Percentiles rank a stretch among this genome's conserved stretches.
phyloP scores from a whole-genome alignment of 202 grass and related monocot genomes.

The Schoenoplectus tabernaemontani region DNA sequence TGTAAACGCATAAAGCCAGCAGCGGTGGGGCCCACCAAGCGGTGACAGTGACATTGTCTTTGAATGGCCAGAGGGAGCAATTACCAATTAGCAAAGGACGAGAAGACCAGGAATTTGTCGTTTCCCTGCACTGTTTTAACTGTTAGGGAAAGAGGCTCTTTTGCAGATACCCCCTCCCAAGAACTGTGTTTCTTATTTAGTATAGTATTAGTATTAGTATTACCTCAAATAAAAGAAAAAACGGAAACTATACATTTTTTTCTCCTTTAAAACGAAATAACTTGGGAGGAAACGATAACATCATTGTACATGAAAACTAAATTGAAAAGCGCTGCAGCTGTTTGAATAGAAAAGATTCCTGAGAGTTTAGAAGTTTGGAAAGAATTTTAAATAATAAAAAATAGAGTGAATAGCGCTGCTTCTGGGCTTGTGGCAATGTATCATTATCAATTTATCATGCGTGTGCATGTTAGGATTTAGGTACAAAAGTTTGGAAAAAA shows the following conservation, averaged over 20 bases:
- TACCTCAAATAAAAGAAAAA: background rate
- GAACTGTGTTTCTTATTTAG: background rate
- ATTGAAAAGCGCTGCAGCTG: background rate
- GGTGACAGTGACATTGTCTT: background rate
- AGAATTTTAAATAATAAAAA: too few species aligned
- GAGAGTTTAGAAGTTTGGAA: too few species aligned
- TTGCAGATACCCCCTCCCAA: background rate
- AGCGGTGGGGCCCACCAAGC: background rate
- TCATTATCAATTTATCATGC: too few species aligned
- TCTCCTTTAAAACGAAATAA: too few species aligned
- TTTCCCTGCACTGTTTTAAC: background rate
- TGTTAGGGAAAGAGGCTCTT: background rate
- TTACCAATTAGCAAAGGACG: too few species aligned
- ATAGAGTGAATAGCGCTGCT: background rate
- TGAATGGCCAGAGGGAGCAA: background rate
- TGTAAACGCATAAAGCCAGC: background rate
- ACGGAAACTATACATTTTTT: background rate
- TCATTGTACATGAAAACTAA: too few species aligned
- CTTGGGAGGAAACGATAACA: too few species aligned
- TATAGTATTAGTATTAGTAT: too few species aligned
- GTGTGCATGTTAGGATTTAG: background rate
- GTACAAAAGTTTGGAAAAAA: too few species aligned
- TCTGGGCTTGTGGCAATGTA: too few species aligned
- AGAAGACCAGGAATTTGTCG: constrained; percentile 15
- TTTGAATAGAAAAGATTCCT: background rate